Conservation (phyloP, 2,329 filamentous ascomycete genomes). For the Aspergillus transmontanensis region DNA sequence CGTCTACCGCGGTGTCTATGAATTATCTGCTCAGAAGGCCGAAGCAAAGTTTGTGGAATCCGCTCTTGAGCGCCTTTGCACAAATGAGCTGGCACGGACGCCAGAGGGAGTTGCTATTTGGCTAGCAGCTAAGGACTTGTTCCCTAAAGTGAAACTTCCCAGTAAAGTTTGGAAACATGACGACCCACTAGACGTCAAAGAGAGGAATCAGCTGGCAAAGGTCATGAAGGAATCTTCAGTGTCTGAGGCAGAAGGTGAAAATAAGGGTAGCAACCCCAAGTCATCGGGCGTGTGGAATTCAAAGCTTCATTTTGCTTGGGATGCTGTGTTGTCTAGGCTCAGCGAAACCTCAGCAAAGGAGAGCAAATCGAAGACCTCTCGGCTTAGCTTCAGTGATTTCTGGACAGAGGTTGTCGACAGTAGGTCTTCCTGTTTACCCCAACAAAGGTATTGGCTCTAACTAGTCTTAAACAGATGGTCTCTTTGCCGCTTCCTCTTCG, state of each 20-base stretch:
- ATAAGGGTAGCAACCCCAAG: conserved; percentile 33
- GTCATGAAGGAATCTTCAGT: conserved; percentile 70
- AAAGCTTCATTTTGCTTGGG: conserved; percentile 86
- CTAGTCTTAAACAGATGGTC: conserved; percentile 60
- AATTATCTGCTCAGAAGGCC: conserved; percentile 45
- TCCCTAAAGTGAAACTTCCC: conserved; percentile 66
- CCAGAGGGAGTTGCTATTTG: conserved; percentile 89
- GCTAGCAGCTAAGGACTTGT: conserved; percentile 68
- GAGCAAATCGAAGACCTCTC: conserved; percentile 36
- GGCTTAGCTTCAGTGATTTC: conserved; percentile 67
- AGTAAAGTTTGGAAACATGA: conserved; percentile 71
- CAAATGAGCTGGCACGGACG: conserved; percentile 71
- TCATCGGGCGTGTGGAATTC: conserved; percentile 73
- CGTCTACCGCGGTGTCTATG: conserved; percentile 70
- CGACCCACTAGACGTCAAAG: conserved; percentile 71
- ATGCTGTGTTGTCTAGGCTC: conserved; percentile 65
- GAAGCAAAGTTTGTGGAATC: conserved; percentile 57
- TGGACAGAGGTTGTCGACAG: conserved; percentile 87
- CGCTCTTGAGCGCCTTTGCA: conserved; percentile 64
- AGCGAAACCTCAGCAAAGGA: conserved; percentile 31
- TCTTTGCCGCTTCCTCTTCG: conserved; percentile 80
- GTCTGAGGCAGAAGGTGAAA: conserved; percentile 31
- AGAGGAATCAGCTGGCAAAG: conserved; percentile 69
- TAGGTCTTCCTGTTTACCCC: conserved; percentile 49
- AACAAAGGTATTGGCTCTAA: conserved; percentile 17